Conservation (phyloP, 768 basidiomycete genomes). For the Fomitopsis serialis region DNA sequence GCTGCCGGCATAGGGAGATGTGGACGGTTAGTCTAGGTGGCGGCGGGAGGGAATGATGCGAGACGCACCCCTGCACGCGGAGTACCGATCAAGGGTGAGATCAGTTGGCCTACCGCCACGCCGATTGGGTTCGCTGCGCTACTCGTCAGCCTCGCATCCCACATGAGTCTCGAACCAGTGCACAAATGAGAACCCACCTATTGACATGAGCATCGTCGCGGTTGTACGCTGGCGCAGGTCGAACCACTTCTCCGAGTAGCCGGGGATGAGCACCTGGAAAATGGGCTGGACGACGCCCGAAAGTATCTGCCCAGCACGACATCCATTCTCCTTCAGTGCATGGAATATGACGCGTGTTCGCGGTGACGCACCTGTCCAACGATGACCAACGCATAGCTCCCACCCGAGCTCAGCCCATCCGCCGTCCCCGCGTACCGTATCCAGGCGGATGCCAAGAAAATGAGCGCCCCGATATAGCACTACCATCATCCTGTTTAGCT, state of each 20-base stretch:
- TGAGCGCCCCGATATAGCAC: conserved; percentile 54
- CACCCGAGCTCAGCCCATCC: conserved; percentile 40
- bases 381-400: conserved; percentile 63
- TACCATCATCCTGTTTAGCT: too few species aligned
- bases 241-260: conserved; percentile 84
- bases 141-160: too few species aligned
- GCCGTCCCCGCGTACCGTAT: conserved; percentile 69
- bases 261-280: conserved; percentile 74
- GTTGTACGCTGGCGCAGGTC: conserved; percentile 71
- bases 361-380: conserved; percentile 53
- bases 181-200: conserved; percentile 3
- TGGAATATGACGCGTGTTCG: background rate
- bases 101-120: conserved; percentile 64
- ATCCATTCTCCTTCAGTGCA: too few species aligned
- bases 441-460: conserved; percentile 65
- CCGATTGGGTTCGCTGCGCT: conserved; percentile 66
- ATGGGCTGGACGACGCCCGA: conserved; percentile 62
- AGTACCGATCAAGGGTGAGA: conserved; percentile 54
- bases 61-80: conserved; percentile 48
- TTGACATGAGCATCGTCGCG: conserved; percentile 60
- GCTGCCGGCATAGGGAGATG: too few species aligned
- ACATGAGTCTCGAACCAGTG: too few species aligned
- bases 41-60: too few species aligned
- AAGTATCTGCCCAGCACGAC: conserved; percentile 61
- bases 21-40: too few species aligned